Evolutionary conservation across 176 grass and related monocot genomes (phyloP), one percentile per base, ranked within the genome.

Genomic region (Oryza meridionalis): DNA sequence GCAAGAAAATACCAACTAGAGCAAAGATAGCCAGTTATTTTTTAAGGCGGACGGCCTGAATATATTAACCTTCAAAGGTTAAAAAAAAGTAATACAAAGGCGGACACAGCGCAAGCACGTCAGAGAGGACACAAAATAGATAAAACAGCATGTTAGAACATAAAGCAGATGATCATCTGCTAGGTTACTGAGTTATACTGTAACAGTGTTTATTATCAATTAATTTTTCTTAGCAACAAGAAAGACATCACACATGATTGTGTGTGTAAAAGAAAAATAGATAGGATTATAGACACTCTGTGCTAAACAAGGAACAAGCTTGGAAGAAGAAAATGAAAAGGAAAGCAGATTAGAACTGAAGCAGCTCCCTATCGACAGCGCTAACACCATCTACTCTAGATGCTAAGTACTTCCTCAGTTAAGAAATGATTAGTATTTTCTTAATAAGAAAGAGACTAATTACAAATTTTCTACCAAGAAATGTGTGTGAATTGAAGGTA

Each of bases 121-220:
- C 27, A 65, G 31, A 11, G n/a, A 77, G 53, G 68, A 88, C 77
- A 43, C 42, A 43, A 43, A 83, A 64, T 12, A 72, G 50, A 76
- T 50, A 29, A 38, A 53, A 11, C 45, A 40, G 65, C 63, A 66
- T 78, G 21, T 59, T 61, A 68, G 45, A 74, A 58, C 40, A 84
- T 77, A 72, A 78, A 43, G 58, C 16, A 83, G 67, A 82, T 71
- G 58, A 82, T 71, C 14, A 70, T 61, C 17, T 77, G 27, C 42
- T 77, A 77, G 72, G 16, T 64, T 71, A 77, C 64, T 71, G 67
- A 31, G n/a, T n/a, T 70, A 63, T 82, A 59, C 22, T 87, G 6
- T 53, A 51, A 53, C 59, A 32, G 13, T 38, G 19, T 2, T 9
- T 81, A 32, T 3, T 68, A 67, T 76, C 38, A 81, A 77, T 3